Conservation (phyloP, 768 basidiomycete genomes). For the Coprinopsis cinerea region DNA sequence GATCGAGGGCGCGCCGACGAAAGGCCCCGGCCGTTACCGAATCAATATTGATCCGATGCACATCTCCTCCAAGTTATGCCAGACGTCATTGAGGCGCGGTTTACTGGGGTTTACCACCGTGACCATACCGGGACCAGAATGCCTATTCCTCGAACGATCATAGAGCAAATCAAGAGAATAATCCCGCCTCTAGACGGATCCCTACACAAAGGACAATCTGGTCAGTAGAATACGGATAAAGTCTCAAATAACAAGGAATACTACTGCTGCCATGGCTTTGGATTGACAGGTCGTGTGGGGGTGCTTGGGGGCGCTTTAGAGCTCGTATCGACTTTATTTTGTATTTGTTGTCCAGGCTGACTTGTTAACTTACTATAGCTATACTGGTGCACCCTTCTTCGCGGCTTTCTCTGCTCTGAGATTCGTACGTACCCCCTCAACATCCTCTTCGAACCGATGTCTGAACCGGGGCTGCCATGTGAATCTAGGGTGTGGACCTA, state of each 20-base stretch:
- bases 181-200: constrained; percentile 88
- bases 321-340: constrained; percentile 38
- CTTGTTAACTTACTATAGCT: constrained; percentile 40
- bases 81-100: not conserved
- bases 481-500: constrained; percentile 75
- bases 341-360: not conserved
- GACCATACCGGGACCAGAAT: constrained; percentile 27
- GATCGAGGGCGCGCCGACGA: no score
- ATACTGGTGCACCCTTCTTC: constrained; percentile 96
- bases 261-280: no score
- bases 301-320: constrained; percentile 92
- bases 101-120: not conserved
- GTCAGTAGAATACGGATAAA: constrained; percentile 30
- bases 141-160: constrained; percentile 54
- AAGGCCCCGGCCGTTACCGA: no score
- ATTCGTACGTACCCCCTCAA: constrained; percentile 44
- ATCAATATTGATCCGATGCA: no score
- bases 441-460: not conserved
- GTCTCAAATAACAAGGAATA: not conserved
- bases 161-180: constrained; percentile 71
- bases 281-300: constrained; percentile 74
- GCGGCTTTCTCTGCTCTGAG: constrained; percentile 87
- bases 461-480: constrained; percentile 3
- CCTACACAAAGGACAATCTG: constrained; percentile 94
- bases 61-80: no score